Conservation (phyloP, 129 eudicot genomes). For the Erigeron canadensis region DNA sequence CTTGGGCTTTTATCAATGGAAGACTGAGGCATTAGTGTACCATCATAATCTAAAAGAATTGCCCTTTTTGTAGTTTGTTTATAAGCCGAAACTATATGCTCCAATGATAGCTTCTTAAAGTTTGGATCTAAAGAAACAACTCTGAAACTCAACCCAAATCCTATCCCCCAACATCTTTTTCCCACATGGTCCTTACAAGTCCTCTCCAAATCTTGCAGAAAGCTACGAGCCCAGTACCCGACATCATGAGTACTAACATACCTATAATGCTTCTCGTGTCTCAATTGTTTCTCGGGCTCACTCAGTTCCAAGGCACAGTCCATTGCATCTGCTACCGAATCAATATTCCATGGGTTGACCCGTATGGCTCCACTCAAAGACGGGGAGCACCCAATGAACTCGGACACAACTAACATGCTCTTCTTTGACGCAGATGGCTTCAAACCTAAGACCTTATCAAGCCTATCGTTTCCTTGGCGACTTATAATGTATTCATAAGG, state of each 20-base stretch:
- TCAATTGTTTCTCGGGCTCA: slow-evolving; percentile 65
- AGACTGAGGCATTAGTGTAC: slow-evolving; percentile 60
- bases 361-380: slow-evolving; percentile 82
- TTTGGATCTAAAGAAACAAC: slow-evolving; percentile 74
- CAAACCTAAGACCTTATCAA: slow-evolving; percentile 56
- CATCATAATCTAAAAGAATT: slow-evolving; percentile 61
- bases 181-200: slow-evolving; percentile 71
- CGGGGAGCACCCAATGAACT: slow-evolving; percentile 85
- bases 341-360: slow-evolving; percentile 86
- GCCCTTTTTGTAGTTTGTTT: slow-evolving; percentile 42
- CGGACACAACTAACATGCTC: slow-evolving; percentile 84
- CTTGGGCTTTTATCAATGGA: slow-evolving; percentile 60
- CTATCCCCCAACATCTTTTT: slow-evolving; percentile 77
- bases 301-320: slow-evolving; percentile 55
- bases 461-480: slow-evolving; percentile 57
- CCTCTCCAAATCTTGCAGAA: slow-evolving; percentile 67
- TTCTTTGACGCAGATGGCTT: slow-evolving; percentile 40
- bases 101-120: slow-evolving; percentile 52
- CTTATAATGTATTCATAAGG: slow-evolving; percentile 75
- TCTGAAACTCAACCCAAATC: slow-evolving; percentile 74
- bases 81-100: slow-evolving; percentile 53
- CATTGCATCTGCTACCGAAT: slow-evolving; percentile 73
- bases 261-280: slow-evolving; percentile 75
- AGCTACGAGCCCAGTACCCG: slow-evolving; percentile 77
- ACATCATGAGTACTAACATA: slow-evolving; percentile 83